Evolutionary conservation across 192 early-diverging fungal genomes (phyloP), one percentile per base, ranked within the genome.

Genomic region (Backusella tuberculispora): DNA sequence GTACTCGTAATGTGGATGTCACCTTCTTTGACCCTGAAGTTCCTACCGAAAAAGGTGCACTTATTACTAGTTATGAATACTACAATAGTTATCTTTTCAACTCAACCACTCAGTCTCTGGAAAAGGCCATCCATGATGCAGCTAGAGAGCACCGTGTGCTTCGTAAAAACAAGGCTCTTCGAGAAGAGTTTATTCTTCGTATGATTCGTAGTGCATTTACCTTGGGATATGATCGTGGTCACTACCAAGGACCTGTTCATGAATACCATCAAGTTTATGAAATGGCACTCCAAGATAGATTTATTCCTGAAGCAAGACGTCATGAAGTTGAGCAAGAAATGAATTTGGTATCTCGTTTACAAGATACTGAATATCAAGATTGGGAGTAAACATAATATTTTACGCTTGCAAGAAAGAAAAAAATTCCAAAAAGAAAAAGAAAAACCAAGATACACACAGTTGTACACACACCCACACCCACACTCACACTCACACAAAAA

Each of bases 21-120:
- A 24, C 76, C 21, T 56, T 63, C 34, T 44, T 73, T 43, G 19
- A 47, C 21, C 72, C 71, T 6, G 68, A 73, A 13, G 41, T 76
- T 29, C 65, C 73, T 3, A 64, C 65, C n/a, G 69, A 19, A 17
- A 66, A 71, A 38, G 72, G 29, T 19, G 60, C 68, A 37, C n/a
- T 81, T 63, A 26, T 76, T 69, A 53, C 82, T 71, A 46, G 64
- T 66, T 63, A 82, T 43, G 77, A 85, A 66, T 29, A 48, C 17
- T 79, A 83, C 69, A 87, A 87, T 74, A 79, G 81, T 42, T 87
- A 85, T 48, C 66, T 87, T 0, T 87, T 73, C 40, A 24, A 77
- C 37, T 24, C 38, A 41, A 48, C 29, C 29, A 34, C 41, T 41
- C 21, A 38, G 14, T 17, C 74, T 9, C 47, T 88, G 50, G 68